Percentiles rank a stretch among this genome's conserved stretches.
Evolutionary conservation across 495 filamentous ascomycete species (phyloP).

Genomic region (Stereocaulon alpinum): DNA sequence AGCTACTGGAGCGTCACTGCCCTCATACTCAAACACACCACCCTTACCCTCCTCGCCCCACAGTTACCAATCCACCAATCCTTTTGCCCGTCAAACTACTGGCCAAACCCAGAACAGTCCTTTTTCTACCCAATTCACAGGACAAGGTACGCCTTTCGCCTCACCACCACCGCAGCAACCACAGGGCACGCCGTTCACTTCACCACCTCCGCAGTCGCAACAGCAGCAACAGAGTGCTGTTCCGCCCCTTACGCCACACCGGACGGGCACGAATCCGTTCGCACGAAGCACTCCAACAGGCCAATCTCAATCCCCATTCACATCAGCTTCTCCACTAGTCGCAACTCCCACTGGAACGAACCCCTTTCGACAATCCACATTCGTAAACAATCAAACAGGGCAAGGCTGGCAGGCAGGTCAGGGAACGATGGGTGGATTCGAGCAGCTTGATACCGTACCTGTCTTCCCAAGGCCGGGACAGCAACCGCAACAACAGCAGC

Average conservation of each 20-base stretch:
- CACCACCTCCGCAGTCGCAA: constrained; percentile 26
- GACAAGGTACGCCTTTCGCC: constrained; percentile 13
- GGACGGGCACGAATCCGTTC: constrained; percentile 40
- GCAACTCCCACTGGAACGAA: constrained; percentile 79
- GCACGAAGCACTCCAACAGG: constrained; percentile 34
- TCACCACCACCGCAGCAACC: constrained; percentile 5
- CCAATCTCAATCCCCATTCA: constrained; percentile 31
- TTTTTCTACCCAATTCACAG: constrained; percentile 24
- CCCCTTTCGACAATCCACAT: constrained; percentile 81
- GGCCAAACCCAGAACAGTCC: constrained; percentile 22
- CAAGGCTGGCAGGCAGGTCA: constrained; percentile 75
- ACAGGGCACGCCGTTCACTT: constrained; percentile 29
- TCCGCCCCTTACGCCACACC: constrained; percentile 37
- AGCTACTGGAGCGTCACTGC: constrained; percentile 35
- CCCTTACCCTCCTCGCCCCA: constrained; percentile 35
- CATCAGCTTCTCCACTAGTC: constrained; percentile 44
- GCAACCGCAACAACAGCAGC: constrained; percentile 22
- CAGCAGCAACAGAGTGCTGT: constrained; percentile 27
- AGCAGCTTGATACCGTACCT: constrained; percentile 67
- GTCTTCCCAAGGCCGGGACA: constrained; percentile 75
- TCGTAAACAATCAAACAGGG: constrained; percentile 79
- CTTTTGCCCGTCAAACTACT: constrained; percentile 53
- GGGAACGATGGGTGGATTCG: constrained; percentile 78
- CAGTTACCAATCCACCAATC: constrained; percentile 66
- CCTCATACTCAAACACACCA: constrained; percentile 27